phyloP scores from a whole-genome alignment of 352 stramenopile genomes.

The Phytophthora ramorum region DNA sequence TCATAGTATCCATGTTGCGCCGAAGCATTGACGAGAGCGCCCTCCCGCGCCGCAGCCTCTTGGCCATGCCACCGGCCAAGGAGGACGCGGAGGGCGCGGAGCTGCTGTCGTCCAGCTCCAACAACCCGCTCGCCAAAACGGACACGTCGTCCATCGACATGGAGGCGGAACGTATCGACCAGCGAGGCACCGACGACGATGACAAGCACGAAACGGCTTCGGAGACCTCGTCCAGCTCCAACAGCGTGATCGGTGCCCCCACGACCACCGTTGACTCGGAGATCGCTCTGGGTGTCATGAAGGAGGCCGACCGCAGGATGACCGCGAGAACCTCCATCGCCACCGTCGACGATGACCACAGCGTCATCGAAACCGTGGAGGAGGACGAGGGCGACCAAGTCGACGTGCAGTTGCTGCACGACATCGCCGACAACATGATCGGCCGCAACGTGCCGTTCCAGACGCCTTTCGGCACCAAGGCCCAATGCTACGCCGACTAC shows the following conservation, averaged over 20 bases:
- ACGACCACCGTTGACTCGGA: constrained; percentile 15
- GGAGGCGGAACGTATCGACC: constrained; percentile 29
- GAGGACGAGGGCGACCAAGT: constrained; percentile 30
- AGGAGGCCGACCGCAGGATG: constrained; percentile 33
- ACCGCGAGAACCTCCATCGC: constrained; percentile 29
- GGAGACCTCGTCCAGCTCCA: constrained; percentile 33
- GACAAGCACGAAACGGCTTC: constrained; percentile 28
- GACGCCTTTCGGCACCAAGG: constrained; percentile 75
- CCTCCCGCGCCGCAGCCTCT: constrained; percentile 26
- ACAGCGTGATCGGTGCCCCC: constrained; percentile 16
- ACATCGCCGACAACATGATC: constrained; percentile 62
- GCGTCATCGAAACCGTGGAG: constrained; percentile 1
- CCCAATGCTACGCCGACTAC: constrained; percentile 96
- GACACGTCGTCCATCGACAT: constrained; percentile 32
- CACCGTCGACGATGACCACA: constrained; percentile 23
- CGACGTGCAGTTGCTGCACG: constrained; percentile 41
- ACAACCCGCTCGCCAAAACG: constrained; percentile 25
- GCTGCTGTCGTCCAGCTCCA: constrained; percentile 20
- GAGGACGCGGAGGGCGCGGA: constrained; percentile 14
- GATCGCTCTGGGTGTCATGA: constrained; percentile 21
- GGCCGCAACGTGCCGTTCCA: constrained; percentile 59
- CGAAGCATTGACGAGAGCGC: constrained; percentile 33
- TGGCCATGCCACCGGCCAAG: constrained; percentile 6
- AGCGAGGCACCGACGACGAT: constrained; percentile 9
- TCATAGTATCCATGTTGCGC: constrained; percentile 34